A percentile compares a stretch with the other conserved stretches of the same genome.
phyloP scores from a whole-genome alignment of 169 alveolate genomes.

The Perkinsus chesapeaki region DNA sequence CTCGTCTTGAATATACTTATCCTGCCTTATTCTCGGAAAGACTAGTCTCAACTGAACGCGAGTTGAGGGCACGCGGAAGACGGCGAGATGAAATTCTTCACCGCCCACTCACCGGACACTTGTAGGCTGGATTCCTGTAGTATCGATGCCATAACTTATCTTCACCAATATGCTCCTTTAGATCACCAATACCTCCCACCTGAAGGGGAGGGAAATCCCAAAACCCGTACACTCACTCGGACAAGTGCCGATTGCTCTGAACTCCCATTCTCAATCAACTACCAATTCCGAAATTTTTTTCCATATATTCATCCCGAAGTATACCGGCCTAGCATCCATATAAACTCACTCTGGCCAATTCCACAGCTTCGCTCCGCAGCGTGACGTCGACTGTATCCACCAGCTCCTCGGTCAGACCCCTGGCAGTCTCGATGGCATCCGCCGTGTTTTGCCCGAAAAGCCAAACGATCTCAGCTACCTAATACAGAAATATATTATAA shows the following conservation, averaged over 20 bases:
- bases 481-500: too few species aligned
- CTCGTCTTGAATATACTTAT: too few species aligned
- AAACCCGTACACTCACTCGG: too few species aligned
- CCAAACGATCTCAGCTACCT: background rate
- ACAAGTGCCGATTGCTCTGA: too few species aligned
- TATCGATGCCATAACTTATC: background rate
- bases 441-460: background rate
- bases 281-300: too few species aligned
- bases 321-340: background rate
- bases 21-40: too few species aligned
- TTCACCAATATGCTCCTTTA: background rate
- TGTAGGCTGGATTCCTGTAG: background rate
- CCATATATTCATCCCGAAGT: too few species aligned
- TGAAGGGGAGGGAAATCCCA: too few species aligned
- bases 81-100: too few species aligned
- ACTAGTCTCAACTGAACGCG: too few species aligned
- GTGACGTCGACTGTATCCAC: background rate
- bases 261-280: too few species aligned
- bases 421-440: background rate
- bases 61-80: too few species aligned
- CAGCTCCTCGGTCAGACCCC: background rate
- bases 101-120: background rate
- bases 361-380: background rate
- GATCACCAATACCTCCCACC: background rate
- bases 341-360: background rate